A percentile compares a stretch with the other conserved stretches of the same genome.
phyloP scores from a whole-genome alignment of 1,284 basidiomycete species.

The Ceratorhiza oryzae-sativae region DNA sequence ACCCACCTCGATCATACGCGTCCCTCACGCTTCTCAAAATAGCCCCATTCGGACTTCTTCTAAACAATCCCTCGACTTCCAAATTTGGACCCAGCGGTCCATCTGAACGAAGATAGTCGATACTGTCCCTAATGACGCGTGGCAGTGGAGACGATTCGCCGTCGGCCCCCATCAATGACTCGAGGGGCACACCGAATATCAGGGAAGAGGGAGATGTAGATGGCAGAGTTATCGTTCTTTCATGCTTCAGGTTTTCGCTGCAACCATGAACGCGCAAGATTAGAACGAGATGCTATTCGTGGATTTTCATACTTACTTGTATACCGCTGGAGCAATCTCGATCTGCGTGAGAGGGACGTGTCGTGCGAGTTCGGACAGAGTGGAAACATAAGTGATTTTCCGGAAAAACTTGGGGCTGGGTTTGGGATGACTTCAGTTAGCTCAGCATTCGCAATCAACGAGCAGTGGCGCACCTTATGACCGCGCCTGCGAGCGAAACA shows the following conservation, averaged over 20 bases:
- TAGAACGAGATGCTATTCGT: neutral
- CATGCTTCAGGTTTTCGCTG: slow-evolving; percentile 77
- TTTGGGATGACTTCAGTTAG: neutral
- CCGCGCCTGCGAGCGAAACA: slow-evolving; percentile 82
- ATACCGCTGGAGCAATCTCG: slow-evolving; percentile 80
- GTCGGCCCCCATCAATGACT: slow-evolving; percentile 79
- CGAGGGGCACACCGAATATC: slow-evolving; percentile 78
- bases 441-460: neutral
- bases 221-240: slow-evolving; percentile 70
- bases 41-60: slow-evolving; percentile 74
- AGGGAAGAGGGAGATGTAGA: slow-evolving; percentile 61
- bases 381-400: slow-evolving; percentile 77
- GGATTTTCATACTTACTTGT: slow-evolving; percentile 61
- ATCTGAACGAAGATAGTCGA: slow-evolving; percentile 72
- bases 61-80: slow-evolving; percentile 79
- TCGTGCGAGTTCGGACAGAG: slow-evolving; percentile 74
- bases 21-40: slow-evolving; percentile 76
- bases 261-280: neutral
- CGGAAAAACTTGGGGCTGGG: slow-evolving; percentile 83
- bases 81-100: slow-evolving; percentile 51
- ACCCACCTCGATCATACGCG: slow-evolving; percentile 77
- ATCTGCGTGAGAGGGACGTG: slow-evolving; percentile 83
- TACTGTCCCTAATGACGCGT: slow-evolving; percentile 76
- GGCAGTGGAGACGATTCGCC: slow-evolving; percentile 83
- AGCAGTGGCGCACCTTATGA: slow-evolving; percentile 67